phyloP scores from a whole-genome alignment of 2,329 filamentous ascomycete genomes.

The Clonostachys rhizophaga region DNA sequence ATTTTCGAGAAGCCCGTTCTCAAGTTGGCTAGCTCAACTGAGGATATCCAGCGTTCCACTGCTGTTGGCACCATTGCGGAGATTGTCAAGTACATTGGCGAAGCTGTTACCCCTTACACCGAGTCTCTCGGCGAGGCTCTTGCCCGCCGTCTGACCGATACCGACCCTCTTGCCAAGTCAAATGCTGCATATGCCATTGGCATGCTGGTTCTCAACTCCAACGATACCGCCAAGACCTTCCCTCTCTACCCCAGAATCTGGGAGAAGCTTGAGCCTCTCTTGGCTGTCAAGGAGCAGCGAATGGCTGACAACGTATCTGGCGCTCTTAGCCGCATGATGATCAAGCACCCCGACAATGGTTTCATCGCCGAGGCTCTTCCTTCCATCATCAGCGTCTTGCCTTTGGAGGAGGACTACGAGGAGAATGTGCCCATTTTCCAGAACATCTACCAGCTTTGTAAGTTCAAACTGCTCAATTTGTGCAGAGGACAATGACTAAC shows the following conservation, averaged over 20 bases:
- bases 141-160: conserved; percentile 81
- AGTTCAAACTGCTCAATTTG: conserved; percentile 25
- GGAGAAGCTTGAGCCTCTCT: conserved; percentile 78
- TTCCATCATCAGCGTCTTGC: conserved; percentile 71
- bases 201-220: conserved; percentile 77
- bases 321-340: conserved; percentile 88
- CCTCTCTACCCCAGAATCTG: conserved; percentile 76
- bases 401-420: conserved; percentile 88
- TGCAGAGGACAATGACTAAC: conserved; percentile 10
- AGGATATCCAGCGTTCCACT: conserved; percentile 82
- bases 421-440: conserved; percentile 93
- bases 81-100: conserved; percentile 79
- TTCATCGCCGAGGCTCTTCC: conserved; percentile 81
- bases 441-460: conserved; percentile 84
- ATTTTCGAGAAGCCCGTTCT: conserved; percentile 90
- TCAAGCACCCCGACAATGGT: conserved; percentile 77
- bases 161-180: conserved; percentile 88
- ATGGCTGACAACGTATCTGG: conserved; percentile 91
- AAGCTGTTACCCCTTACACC: conserved; percentile 78
- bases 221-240: conserved; percentile 64
- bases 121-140: conserved; percentile 71
- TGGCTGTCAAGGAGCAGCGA: conserved; percentile 72
- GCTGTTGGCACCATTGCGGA: conserved; percentile 91
- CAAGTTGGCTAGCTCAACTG: conserved; percentile 81
- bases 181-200: conserved; percentile 92